Evolutionary conservation across 371 early-diverging fungal genomes (phyloP), one percentile per base, ranked within the genome.

Genomic region (Mortierella polycephala): DNA sequence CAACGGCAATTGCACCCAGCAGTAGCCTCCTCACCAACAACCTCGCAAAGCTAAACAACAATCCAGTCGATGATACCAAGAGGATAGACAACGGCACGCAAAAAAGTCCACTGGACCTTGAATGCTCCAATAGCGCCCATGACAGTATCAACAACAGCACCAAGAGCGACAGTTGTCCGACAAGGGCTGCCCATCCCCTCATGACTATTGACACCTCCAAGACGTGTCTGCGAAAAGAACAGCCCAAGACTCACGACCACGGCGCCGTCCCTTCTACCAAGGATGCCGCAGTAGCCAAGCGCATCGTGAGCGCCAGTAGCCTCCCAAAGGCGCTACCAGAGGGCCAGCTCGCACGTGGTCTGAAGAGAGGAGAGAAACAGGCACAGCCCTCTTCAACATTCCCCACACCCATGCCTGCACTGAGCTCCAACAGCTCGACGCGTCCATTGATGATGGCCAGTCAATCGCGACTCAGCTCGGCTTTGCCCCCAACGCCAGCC

Each of bases 371-470:
- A 16, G 70, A 60, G 23, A 63, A 57, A 23, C 21, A 13, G 6
- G 16, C 41, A 30, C 30, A 30, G 30, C 30, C 30, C n/a, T 46
- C 53, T 20, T 54, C 57, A 5, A n/a, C 47, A 20, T 16, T 40
- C 11, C 7, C 51, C 44, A 16, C 60, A 18, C 6, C 56, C 23
- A 52, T 58, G 7, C 40, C 62, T n/a, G 45, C 49, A 12, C 37
- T 23, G 21, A 58, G 44, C 20, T 45, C 68, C 45, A 68, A 67
- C 58, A 66, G 70, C 46, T 65, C 76, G 10, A 75, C 71, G 14
- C 70, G 76, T 5, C 76, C 76, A 7, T 44, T 75, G 52, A 70
- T 75, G 76, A 75, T 75, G 76, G 67, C 62, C 45, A 75, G 62
- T 44, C 71, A 69, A 42, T 70, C 76, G 5, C 70, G 76, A 21